Conservation (phyloP, 345 rosid genomes). For the Pelargonium nanum region DNA sequence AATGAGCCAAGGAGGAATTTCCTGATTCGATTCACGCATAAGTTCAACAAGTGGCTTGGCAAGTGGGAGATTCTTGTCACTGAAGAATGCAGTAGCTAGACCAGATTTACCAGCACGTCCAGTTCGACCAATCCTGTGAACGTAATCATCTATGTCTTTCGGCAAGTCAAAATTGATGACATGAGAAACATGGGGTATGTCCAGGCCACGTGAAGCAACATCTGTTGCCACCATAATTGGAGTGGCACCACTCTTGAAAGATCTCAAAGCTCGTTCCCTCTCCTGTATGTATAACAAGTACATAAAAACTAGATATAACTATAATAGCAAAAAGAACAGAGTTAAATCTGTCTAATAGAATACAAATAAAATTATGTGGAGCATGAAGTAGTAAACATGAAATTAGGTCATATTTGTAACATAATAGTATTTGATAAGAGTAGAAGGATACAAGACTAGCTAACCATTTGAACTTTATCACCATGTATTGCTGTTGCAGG, state of each 20-base stretch:
- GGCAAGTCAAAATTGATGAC: slow-evolving; percentile 50
- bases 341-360: no score
- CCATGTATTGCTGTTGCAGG: slow-evolving; percentile 43
- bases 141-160: slow-evolving; percentile 34
- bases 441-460: background rate
- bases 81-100: slow-evolving; percentile 41
- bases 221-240: slow-evolving; percentile 55
- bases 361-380: no score
- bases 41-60: slow-evolving; percentile 32
- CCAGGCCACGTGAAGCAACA: slow-evolving; percentile 49
- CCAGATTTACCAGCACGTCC: slow-evolving; percentile 51
- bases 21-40: slow-evolving; percentile 40
- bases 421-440: background rate
- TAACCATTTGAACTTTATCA: slow-evolving; percentile 43
- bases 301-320: background rate
- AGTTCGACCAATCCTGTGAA: slow-evolving; percentile 50
- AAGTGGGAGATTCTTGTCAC: slow-evolving; percentile 28
- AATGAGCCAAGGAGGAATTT: slow-evolving; percentile 35
- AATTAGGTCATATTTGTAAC: no score
- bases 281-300: slow-evolving; percentile 23
- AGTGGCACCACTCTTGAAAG: slow-evolving; percentile 31
- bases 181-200: slow-evolving; percentile 41
- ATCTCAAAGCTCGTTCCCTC: slow-evolving; percentile 41
- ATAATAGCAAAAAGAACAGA: background rate
- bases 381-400: no score